Percentiles rank a stretch among this genome's conserved stretches.
Evolutionary conservation across 495 filamentous ascomycete genomes (phyloP).

Genomic region (Filosporella fistucella): DNA sequence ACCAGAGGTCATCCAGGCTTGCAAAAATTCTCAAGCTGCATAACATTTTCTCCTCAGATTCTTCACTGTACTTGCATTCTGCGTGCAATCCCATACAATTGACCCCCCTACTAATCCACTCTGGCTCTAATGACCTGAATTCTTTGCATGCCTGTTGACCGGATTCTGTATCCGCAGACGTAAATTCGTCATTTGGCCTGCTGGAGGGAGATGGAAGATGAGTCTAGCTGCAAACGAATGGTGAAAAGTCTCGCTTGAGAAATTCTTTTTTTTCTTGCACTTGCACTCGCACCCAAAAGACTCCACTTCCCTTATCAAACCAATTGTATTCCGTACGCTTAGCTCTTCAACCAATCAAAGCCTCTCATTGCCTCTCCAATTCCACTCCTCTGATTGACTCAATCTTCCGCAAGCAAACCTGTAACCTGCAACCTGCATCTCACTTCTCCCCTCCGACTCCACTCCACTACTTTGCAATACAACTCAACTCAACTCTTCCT

Average conservation of each 20-base stretch:
- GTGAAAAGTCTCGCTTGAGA: not conserved
- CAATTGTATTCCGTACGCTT: not conserved
- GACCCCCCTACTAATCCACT: not conserved
- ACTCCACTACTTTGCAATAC: constrained; percentile 1
- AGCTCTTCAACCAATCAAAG: constrained; percentile 1
- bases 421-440: not conserved
- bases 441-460: constrained; percentile 1
- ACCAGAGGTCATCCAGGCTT: constrained; percentile 9
- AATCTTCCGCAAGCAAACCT: not conserved
- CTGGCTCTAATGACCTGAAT: not conserved
- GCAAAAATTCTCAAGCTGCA: constrained; percentile 23
- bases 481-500: not conserved
- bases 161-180: not conserved
- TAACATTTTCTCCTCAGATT: not conserved
- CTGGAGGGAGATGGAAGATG: not conserved
- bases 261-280: not conserved
- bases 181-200: not conserved
- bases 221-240: too few species aligned
- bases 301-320: not conserved
- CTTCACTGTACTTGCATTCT: constrained; percentile 5
- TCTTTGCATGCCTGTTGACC: not conserved
- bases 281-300: not conserved
- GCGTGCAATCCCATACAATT: too few species aligned
- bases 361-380: not conserved
- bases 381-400: not conserved